phyloP scores from a whole-genome alignment of 2,329 filamentous ascomycete genomes.

The Xylaria sp. region DNA sequence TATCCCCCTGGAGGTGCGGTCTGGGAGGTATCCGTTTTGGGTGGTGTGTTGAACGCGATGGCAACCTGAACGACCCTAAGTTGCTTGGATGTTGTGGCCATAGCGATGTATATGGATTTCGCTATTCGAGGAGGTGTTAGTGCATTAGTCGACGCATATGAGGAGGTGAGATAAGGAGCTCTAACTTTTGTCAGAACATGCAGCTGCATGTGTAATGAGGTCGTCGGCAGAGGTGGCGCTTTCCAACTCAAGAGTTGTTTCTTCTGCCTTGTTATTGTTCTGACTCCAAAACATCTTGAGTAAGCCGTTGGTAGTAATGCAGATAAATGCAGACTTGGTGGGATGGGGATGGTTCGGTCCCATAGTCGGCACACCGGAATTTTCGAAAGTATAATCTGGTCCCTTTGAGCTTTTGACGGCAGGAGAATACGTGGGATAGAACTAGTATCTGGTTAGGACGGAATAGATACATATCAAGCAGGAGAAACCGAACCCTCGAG shows the following conservation, averaged over 20 bases:
- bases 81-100: conserved; percentile 76
- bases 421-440: conserved; percentile 66
- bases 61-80: conserved; percentile 78
- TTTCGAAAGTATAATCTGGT: conserved; percentile 75
- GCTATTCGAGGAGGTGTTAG: conserved; percentile 37
- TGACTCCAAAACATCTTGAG: conserved; percentile 84
- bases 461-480: background rate
- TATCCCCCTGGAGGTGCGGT: conserved; percentile 57
- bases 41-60: conserved; percentile 76
- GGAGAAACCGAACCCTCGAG: conserved; percentile 48
- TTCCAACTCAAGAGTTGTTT: conserved; percentile 79
- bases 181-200: conserved; percentile 79
- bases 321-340: conserved; percentile 78
- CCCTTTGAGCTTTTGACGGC: conserved; percentile 67
- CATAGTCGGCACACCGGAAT: conserved; percentile 71
- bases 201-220: conserved; percentile 81
- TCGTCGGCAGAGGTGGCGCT: conserved; percentile 77
- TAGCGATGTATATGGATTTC: conserved; percentile 69
- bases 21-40: conserved; percentile 66
- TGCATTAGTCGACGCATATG: conserved; percentile 2
- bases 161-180: conserved; percentile 7
- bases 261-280: conserved; percentile 76
- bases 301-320: conserved; percentile 77
- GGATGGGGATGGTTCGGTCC: conserved; percentile 79
- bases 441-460: conserved; percentile 48